Base-by-base conservation (phyloP, 768 basidiomycete genomes). In the Pleurotus ostreatus region DNA sequence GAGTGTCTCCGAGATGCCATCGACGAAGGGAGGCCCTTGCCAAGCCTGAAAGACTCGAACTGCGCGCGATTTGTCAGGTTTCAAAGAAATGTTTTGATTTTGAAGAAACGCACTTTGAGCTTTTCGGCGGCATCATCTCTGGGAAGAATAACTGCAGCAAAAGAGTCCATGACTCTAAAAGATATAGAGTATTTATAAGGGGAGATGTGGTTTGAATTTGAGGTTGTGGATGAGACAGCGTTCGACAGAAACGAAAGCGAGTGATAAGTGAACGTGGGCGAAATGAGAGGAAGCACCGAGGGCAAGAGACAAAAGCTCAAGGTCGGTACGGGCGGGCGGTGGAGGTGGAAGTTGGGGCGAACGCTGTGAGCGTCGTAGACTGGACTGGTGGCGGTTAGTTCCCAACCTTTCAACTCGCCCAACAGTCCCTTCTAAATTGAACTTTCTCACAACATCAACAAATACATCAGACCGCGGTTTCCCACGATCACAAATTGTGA, bases 1-100 rank as follows among this genome's bases (percentile, higher is more conserved):
- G 77, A 78, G 57, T 65, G 58, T 61, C 73, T 58, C 61, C 70
- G 59, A 68, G 62, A 60, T 70, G 63, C 61, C 13, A 53, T 37
- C 39, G 51, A 53, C 51, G 73, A 70, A 39, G 76, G 66, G 65
- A 74, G 66, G 68, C 69, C 68, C 62, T 75, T 73, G 57, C 89
- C 88, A 61, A 91, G 75, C 66, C 78, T 85, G 78, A 91, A 91
- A 34, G 82, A 81, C 60, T 88, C 83, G 65, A 92, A 83, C 88
- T 91, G 47, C 16, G 59, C 43, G 34, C 5, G 3, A 41, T 34
- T 34, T n/a, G 37, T 39, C 8, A 40, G 18, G 22, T 47, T 47
- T 25, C 16, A 47, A 3, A 53, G n/a, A 18, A n/a, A 22, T 18
- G 37, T 37, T 25, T 26, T 16, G 23, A 61, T 40, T 23, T 4